phyloP scores from a whole-genome alignment of 2,329 filamentous ascomycete genomes.

The Sclerotinia minor region DNA sequence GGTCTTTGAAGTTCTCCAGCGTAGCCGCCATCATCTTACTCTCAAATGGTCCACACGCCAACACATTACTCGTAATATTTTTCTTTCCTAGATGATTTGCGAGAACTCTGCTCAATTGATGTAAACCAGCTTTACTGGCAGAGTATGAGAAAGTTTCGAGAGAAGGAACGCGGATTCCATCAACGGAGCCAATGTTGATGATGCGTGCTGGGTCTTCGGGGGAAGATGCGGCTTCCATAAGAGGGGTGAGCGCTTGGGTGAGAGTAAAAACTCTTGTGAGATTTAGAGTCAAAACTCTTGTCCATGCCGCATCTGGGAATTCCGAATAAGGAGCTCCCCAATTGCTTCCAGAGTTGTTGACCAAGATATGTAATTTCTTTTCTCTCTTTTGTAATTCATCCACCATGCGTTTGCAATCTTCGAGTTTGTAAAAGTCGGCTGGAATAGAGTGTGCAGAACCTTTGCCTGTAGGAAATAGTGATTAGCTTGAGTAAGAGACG shows the following conservation, averaged over 20 bases:
- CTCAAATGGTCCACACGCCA: constrained; percentile 71
- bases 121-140: constrained; percentile 62
- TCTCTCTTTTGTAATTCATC: constrained; percentile 56
- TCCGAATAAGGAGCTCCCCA: constrained; percentile 62
- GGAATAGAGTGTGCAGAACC: constrained; percentile 60
- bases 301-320: constrained; percentile 61
- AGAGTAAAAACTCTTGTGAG: constrained; percentile 66
- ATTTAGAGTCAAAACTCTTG: constrained; percentile 58
- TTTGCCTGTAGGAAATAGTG: constrained; percentile 39
- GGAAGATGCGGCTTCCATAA: constrained; percentile 55
- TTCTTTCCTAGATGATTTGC: constrained; percentile 61
- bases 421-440: constrained; percentile 63
- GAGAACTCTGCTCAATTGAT: constrained; percentile 64
- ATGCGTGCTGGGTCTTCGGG: constrained; percentile 53
- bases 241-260: constrained; percentile 61
- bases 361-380: constrained; percentile 57
- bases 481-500: background rate
- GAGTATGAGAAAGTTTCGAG: constrained; percentile 62
- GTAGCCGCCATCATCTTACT: constrained; percentile 75
- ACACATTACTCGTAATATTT: constrained; percentile 63
- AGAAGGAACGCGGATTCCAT: constrained; percentile 60
- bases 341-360: constrained; percentile 66
- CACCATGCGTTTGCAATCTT: constrained; percentile 58
- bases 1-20: constrained; percentile 56
- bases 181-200: constrained; percentile 65